These are phyloP conservation scores for Begonia peltatifolia DNA, from an alignment of 306 rosid species.

Conservation along the genomic window DNA sequence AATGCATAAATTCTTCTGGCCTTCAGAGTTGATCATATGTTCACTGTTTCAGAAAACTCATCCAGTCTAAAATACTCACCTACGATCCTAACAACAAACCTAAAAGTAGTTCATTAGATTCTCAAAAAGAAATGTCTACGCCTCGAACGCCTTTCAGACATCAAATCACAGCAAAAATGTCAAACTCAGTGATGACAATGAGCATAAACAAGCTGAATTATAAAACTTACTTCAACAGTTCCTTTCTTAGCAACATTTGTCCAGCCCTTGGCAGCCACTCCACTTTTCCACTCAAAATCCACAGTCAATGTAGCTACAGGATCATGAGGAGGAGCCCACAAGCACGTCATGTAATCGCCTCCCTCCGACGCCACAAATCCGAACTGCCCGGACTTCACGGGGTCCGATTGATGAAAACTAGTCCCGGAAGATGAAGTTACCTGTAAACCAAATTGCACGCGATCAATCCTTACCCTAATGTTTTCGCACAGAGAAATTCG, in stretches of 20 bases:
- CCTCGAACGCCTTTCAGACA: no score
- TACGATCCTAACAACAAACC: no score
- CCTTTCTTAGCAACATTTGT: constrained; percentile 89
- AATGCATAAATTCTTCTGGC: no score
- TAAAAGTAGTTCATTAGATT: no score
- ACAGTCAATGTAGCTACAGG: constrained; percentile 41
- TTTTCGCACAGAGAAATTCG: no score
- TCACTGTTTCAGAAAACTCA: no score
- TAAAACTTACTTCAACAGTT: constrained; percentile 62
- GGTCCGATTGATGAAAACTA: constrained; percentile 56
- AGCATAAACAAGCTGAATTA: background rate
- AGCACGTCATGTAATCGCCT: constrained; percentile 86
- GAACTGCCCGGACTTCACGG: constrained; percentile 51
- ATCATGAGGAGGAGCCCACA: constrained; percentile 55
- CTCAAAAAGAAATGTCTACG: no score
- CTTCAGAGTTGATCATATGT: no score
- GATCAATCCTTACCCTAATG: background rate
- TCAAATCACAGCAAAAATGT: no score
- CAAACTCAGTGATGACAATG: no score
- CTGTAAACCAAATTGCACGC: constrained; percentile 19
- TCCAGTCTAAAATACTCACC: no score
- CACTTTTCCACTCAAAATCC: constrained; percentile 89
- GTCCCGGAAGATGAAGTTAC: constrained; percentile 75
- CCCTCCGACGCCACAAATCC: constrained; percentile 59
- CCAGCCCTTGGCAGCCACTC: constrained; percentile 93